Evolutionary conservation across 2,329 filamentous ascomycete species (phyloP).

Genomic region (Calcarisporium arbuscula): DNA sequence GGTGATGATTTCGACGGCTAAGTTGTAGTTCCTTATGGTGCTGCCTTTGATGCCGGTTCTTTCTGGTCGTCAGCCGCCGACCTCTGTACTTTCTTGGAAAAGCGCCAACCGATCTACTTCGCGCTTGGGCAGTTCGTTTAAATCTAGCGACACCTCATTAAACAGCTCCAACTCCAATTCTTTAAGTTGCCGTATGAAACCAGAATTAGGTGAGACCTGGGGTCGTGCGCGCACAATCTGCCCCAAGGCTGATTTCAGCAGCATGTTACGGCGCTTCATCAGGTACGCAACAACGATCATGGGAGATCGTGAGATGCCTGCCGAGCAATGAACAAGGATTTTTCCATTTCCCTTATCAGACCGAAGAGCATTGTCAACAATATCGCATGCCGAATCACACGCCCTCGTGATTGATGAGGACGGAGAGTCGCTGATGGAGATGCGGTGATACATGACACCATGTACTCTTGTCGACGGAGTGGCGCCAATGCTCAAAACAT

Average conservation of each 20-base stretch:
- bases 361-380: conserved; percentile 1
- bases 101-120: conserved; percentile 2
- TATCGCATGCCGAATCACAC: conserved; percentile 2
- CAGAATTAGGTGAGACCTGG: conserved; percentile 4
- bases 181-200: conserved; percentile 2
- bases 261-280: conserved; percentile 3
- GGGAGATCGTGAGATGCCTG: conserved; percentile 7
- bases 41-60: too few relatives aligned
- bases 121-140: conserved; percentile 2
- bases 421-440: conserved; percentile 5
- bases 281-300: conserved; percentile 3
- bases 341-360: conserved; percentile 1
- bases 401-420: conserved; percentile 3
- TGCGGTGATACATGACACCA: conserved; percentile 3
- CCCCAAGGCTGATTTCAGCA: conserved; percentile 1
- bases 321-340: conserved; percentile 6
- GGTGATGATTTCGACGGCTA: too few relatives aligned
- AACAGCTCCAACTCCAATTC: conserved; percentile 2
- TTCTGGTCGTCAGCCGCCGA: too few relatives aligned
- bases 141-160: background rate
- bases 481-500: conserved; percentile 7
- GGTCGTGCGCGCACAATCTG: conserved; percentile 4
- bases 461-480: conserved; percentile 4
- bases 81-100: background rate
- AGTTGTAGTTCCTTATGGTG: too few relatives aligned